These are phyloP conservation scores for Lotus japonicus DNA, from an alignment of 306 rosid species.

Conservation along the genomic window DNA sequence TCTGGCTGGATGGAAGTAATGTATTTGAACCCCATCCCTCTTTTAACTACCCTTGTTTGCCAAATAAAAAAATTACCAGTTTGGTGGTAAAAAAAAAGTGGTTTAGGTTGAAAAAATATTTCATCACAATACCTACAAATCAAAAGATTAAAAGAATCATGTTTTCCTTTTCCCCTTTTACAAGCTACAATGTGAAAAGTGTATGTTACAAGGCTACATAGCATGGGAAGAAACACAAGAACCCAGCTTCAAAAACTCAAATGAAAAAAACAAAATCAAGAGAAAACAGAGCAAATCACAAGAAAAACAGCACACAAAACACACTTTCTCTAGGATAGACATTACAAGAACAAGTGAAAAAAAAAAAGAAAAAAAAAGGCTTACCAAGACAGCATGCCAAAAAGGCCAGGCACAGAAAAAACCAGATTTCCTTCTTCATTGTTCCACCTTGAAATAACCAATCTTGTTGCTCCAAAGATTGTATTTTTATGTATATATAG, in stretches of 20 bases:
- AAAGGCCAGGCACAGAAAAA: slow-evolving; percentile 36
- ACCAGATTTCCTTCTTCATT: slow-evolving; percentile 41
- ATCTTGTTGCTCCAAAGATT: background rate
- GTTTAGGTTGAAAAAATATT: slow-evolving; percentile 9
- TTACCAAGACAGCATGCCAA: slow-evolving; percentile 54
- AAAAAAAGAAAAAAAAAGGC: background rate
- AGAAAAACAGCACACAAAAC: slow-evolving; percentile 23
- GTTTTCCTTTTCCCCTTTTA: background rate
- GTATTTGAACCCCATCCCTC: slow-evolving; percentile 14
- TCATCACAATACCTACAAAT: background rate
- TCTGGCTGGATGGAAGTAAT: slow-evolving; percentile 20
- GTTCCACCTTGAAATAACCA: slow-evolving; percentile 1
- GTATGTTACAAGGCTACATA: no score
- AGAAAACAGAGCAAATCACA: background rate
- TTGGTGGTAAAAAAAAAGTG: background rate
- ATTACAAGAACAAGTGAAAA: background rate
- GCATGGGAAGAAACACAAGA: no score
- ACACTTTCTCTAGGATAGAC: background rate
- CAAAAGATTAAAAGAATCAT: background rate
- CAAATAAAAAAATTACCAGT: background rate
- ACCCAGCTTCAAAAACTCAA: no score
- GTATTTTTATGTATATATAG: background rate
- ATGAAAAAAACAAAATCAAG: no score
- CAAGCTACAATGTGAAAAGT: background rate
- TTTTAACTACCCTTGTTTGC: background rate